Evolutionary conservation across 257 asterid genomes (phyloP).

Genomic region (Lycium barbarum): DNA sequence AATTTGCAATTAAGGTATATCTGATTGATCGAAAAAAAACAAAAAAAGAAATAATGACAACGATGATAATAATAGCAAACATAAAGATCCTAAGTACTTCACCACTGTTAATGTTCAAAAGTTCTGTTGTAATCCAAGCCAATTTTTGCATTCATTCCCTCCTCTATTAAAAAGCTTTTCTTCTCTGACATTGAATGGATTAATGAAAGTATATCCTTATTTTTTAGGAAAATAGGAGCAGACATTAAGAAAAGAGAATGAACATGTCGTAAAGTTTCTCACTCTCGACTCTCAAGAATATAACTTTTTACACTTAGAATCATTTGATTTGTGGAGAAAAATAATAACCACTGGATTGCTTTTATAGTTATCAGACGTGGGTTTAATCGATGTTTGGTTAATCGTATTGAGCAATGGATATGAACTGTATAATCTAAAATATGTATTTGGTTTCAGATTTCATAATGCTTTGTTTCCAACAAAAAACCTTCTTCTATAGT

Average conservation of each 20-base stretch:
- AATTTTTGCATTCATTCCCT: not conserved
- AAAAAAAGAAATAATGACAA: not conserved
- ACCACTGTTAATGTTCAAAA: conserved; percentile 10
- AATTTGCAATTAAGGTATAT: conserved; percentile 3
- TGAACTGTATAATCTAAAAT: not conserved
- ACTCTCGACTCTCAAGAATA: not conserved
- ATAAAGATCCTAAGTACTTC: not conserved
- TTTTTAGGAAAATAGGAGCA: not conserved
- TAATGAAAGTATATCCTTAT: not conserved
- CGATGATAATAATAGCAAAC: not conserved
- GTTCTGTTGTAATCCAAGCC: not conserved
- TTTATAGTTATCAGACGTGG: not conserved
- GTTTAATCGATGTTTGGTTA: not conserved
- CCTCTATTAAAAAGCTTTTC: not conserved
- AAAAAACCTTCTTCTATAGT: not conserved
- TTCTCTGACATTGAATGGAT: not conserved
- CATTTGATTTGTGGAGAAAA: not conserved
- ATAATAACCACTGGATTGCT: not conserved
- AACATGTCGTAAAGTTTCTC: not conserved
- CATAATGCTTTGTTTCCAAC: not conserved
- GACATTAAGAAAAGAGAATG: not conserved
- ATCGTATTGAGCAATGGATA: not conserved
- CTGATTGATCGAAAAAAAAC: not conserved
- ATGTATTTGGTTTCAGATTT: not conserved
- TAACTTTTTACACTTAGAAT: not conserved